Base-by-base conservation (phyloP, 176 grass and related monocot species). In the Musa acuminata region DNA sequence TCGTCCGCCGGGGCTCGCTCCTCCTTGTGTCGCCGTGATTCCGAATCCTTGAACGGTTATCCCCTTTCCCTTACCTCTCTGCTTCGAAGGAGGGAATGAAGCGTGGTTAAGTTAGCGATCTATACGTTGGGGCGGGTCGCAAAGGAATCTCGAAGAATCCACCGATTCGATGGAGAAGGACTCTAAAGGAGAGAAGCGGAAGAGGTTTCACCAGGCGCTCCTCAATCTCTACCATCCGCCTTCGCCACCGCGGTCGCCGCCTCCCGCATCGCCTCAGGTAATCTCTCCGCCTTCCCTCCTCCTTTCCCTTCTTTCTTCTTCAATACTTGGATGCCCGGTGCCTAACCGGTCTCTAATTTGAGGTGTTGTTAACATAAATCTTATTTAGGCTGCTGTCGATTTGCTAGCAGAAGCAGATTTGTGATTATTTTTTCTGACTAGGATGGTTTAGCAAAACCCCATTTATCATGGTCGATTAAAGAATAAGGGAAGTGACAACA, bases 221-320 rank as follows among this genome's bases (percentile, higher is more conserved):
- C 65, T 79, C 51, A 70, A 57, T 57, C 77, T 79, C 66, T 79
- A 71, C 25, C 65, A 70, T 58, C 77, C 77, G 3, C 66, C 25
- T 7, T 21, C 52, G 11, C 77, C 52, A 11, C 77, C 66, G 20
- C 77, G 5, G 67, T 70, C 67, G 16, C 17, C 67, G 35, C 48
- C 48, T 11, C 43, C 67, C 51, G 8, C 43, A 8, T 50, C 48
- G 8, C 19, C 43, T 51, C 67, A 51, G 24, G 77, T 71, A 70
- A 79, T 22, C 66, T 70, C 77, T 79, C 27, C 51, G 26, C 5
- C 35, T 48, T 48, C 16, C 8, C 2, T n/a, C 22, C 29, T 49
- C 27, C 60, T 29, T 63, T 19, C 25, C 49, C 13, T 75, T 19
- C 16, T 11, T 52, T 11, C 64, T 17, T 9, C 13, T 65, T 51